Evolutionary conservation across 495 filamentous ascomycete species (phyloP), one percentile per base, ranked within the genome.

Genomic region (Letharia lupina): DNA sequence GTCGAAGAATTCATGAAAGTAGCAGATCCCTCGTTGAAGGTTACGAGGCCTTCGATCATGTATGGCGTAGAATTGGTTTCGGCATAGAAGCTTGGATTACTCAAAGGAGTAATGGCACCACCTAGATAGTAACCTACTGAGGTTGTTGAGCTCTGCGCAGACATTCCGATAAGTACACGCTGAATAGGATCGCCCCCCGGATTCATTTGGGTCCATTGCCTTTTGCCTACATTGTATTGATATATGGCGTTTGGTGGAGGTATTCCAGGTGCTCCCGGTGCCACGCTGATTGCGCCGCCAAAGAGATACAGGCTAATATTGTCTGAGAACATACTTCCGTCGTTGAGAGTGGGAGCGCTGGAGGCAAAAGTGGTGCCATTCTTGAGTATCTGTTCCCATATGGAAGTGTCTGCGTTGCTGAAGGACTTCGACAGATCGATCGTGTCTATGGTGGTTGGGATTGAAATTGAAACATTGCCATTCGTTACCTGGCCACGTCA

Each of bases 351-450:
- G 2, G 67, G 63, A 13, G 60, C 58, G 13, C 60, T 39, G 33
- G 54, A 57, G 9, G 39, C 41, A 45, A 9, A 44, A 33, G n/a
- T 57, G 5, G 59, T 62, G 60, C 37, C 59, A 2, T 61, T 63
- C 64, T 69, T 69, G 41, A 40, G 20, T 47, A 69, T 69, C 5
- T 66, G 37, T 16, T 20, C 40, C 67, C 67, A 69, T 41, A 69
- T 52, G 13, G 59, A 63, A 23, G 48, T 47, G 37, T 69, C 50
- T 28, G 67, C 20, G 58, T 63, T 69, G 44, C 37, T 66, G 47
- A 65, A 69, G 1, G 64, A 60, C 2, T 60, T 66, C 47, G 47
- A 50, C 20, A 66, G 33, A 41, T 69, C 64, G 16, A 69, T 63
- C 12, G 31, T 66, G 12, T 60, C 60, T 28, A 69, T 61, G 6